Evolutionary conservation across 768 basidiomycete genomes (phyloP), one percentile per base, ranked within the genome.

Genomic region (Clavaria fumosa): DNA sequence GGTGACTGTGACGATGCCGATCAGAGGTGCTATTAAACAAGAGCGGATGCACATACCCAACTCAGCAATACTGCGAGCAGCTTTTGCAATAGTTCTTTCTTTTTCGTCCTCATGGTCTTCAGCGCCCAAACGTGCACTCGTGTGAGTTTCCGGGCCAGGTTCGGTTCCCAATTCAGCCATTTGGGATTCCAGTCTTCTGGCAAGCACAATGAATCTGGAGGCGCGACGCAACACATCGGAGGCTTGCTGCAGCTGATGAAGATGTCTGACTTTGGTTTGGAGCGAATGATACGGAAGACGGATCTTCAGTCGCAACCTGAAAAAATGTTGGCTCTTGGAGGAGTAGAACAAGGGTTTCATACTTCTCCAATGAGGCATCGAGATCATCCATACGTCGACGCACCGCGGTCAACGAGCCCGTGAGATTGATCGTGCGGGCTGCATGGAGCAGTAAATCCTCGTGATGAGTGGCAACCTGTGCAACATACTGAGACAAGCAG

Each of bases 51-150:
- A 61, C 78, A 47, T 43, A 86, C 89, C 67, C 30, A 97, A 63
- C 54, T 99, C 93, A 1, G 91, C 86, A 6, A 97, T 76, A 26
- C 76, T 90, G 48, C 96, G 60, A n/a, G 91, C 93, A 2, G 93
- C 91, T 56, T 91, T 91, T 2, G 89, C 81, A 48, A 96, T 76
- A 11, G 72, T 72, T 6, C 93, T 67, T 50, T 95, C 91, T 53
- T 76, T 78, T 46, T 86, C 82, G 20, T 85, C 80, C 48, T 86
- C 82, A 15, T 84, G n/a, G n/a, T n/a, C 78, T 48, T 80, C 79
- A 23, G 62, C 52, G 20, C 70, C 31, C 56, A 46, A 39, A 21
- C 7, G 23, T 30, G 45, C 40, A 3, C 45, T 35, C 2, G 49
- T 45, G 49, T 30, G 14, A 39, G 28, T 6, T 2, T n/a, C 14